phyloP scores from a whole-genome alignment of 2,329 filamentous ascomycete genomes.

The Aspergillus udagawae region DNA sequence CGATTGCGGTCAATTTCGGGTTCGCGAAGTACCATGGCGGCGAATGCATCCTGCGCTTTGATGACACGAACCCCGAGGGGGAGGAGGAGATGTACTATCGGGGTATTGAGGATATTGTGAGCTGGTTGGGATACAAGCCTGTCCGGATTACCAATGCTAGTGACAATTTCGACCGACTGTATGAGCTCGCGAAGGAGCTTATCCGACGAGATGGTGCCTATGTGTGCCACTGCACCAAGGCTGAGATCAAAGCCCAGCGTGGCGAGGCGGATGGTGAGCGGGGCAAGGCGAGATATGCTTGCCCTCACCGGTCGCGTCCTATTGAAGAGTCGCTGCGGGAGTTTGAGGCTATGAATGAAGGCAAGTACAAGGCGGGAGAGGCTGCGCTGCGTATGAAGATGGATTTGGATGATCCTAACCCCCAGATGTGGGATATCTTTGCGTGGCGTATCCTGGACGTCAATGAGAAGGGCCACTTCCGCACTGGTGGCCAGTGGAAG shows the following conservation, averaged over 20 bases:
- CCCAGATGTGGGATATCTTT: slow-evolving; percentile 93
- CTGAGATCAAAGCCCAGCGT: slow-evolving; percentile 80
- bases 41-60: slow-evolving; percentile 72
- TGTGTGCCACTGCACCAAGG: slow-evolving; percentile 78
- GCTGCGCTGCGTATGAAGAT: slow-evolving; percentile 93
- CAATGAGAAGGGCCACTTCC: slow-evolving; percentile 42
- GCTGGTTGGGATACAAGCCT: slow-evolving; percentile 80
- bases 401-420: slow-evolving; percentile 73
- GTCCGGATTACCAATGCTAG: slow-evolving; percentile 78
- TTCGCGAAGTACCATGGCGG: slow-evolving; percentile 84
- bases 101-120: slow-evolving; percentile 82
- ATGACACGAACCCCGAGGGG: slow-evolving; percentile 92
- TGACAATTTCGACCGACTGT: slow-evolving; percentile 84
- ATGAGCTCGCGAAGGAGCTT: slow-evolving; percentile 82
- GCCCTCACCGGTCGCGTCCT: slow-evolving; percentile 70
- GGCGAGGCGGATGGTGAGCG: slow-evolving; percentile 68
- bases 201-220: slow-evolving; percentile 68
- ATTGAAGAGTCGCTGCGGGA: slow-evolving; percentile 66
- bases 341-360: slow-evolving; percentile 62
- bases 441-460: slow-evolving; percentile 77
- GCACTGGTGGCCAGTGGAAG: slow-evolving; percentile 78
- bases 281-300: slow-evolving; percentile 69
- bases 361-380: slow-evolving; percentile 79
- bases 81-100: slow-evolving; percentile 87
- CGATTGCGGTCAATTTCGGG: slow-evolving; percentile 93